phyloP scores from a whole-genome alignment of 371 early-diverging fungal genomes.

The Mucor plumbeus region DNA sequence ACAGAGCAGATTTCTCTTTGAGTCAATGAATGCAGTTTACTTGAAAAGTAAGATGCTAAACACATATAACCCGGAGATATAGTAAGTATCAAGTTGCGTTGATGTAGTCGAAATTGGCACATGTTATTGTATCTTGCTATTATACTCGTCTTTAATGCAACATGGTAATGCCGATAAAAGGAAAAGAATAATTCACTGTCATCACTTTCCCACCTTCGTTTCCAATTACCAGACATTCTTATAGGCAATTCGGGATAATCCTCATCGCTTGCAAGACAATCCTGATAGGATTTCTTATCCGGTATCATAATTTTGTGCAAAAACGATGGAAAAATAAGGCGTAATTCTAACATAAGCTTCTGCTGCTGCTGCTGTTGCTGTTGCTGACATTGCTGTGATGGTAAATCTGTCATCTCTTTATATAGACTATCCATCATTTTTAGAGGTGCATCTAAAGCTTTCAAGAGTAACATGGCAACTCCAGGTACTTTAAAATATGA shows the following conservation, averaged over 20 bases:
- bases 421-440: constrained; percentile 44
- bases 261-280: neutral
- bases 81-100: constrained; percentile 43
- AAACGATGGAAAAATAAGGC: constrained; percentile 20
- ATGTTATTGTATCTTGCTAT: constrained; percentile 28
- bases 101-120: constrained; percentile 27
- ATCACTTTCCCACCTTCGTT: constrained; percentile 61
- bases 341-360: neutral
- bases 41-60: constrained; percentile 56
- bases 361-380: constrained; percentile 4
- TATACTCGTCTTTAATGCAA: constrained; percentile 44
- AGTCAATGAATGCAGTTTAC: constrained; percentile 55
- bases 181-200: constrained; percentile 65
- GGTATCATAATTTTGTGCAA: constrained; percentile 25
- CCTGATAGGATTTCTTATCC: constrained; percentile 3
- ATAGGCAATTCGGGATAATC: constrained; percentile 28
- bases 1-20: constrained; percentile 57
- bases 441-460: constrained; percentile 44
- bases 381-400: neutral
- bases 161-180: constrained; percentile 64
- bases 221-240: constrained; percentile 55
- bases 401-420: constrained; percentile 3
- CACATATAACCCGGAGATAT: constrained; percentile 60
- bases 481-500: constrained; percentile 64
- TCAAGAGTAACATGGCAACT: constrained; percentile 49